These are phyloP conservation scores for Zizania palustris DNA, from an alignment of 202 grass and related monocot species.

Conservation along the genomic window DNA sequence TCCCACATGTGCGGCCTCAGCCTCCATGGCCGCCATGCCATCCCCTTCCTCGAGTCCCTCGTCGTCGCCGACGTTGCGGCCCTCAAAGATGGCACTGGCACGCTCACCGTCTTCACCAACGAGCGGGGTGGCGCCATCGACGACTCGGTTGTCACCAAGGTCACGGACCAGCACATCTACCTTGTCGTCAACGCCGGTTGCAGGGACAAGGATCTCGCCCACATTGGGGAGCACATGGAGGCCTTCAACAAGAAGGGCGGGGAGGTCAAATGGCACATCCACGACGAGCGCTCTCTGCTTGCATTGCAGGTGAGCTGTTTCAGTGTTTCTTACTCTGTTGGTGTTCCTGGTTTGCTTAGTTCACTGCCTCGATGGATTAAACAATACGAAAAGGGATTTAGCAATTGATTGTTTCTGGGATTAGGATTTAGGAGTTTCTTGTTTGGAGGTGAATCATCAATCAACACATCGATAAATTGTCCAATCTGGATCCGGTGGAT, in stretches of 20 bases:
- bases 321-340: background rate
- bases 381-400: background rate
- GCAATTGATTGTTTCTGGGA: background rate
- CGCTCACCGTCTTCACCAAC: conserved; percentile 97
- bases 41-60: conserved; percentile 90
- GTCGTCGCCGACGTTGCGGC: conserved; percentile 89
- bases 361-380: background rate
- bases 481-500: too few species aligned
- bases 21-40: conserved; percentile 61
- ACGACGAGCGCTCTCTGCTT: conserved; percentile 90
- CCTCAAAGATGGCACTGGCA: conserved; percentile 70
- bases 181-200: conserved; percentile 97
- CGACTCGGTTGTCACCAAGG: conserved; percentile 84
- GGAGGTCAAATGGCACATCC: conserved; percentile 85
- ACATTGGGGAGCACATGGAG: conserved; percentile 91
- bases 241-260: conserved; percentile 78
- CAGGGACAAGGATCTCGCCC: conserved; percentile 91
- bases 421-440: conserved; percentile 12
- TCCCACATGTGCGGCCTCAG: conserved; percentile 99
- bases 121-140: conserved; percentile 89
- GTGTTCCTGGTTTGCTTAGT: background rate
- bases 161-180: conserved; percentile 88
- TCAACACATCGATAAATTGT: background rate
- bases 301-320: conserved; percentile 69
- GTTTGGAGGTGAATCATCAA: background rate